Evolutionary conservation across 225 moss, liverwort and hornwort genomes (phyloP), one percentile per base, ranked within the genome.

Genomic region (Lunularia cruciata): DNA sequence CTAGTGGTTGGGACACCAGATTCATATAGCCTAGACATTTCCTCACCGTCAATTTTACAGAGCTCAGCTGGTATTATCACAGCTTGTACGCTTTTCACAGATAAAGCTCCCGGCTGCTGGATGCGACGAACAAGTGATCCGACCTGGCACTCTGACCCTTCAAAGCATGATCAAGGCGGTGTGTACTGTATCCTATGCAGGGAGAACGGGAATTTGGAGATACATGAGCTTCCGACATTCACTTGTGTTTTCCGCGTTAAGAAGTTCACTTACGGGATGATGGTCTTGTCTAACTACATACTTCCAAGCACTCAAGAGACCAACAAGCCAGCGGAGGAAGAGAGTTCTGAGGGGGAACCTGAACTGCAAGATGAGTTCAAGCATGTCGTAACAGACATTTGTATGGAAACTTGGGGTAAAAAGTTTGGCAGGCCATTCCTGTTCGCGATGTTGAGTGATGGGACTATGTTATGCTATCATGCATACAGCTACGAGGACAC

Each of bases 391-490:
- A 89, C 91, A 31, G 83, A 88, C 73, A 80, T 98, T 63, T 88
- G 87, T 72, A 89, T 98, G 79, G 98, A 89, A 77, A 93, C 87
- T 62, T 98, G 93, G 98, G 89, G 86, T 48, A 79, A 85, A 39
- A 93, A 89, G 79, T 98, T 89, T 76, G 98, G 98, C 62, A 81
- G 91, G 39, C 98, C 98, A 61, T 93, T 91, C 73, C 75, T 98
- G 73, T 86, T 98, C 59, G 93, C 93, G 65, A 89, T 89, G 57
- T 84, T 98, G 83, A 86, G 89, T 68, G 98, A 98, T 76, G 98
- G 93, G 54, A 93, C 89, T 35, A 87, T 98, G 89, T 84, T 98
- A 32, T 93, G 91, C 79, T 98, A 98, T 63, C 98, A 98, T 83
- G 91, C 93, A 5, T 98, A 83, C 74, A 81, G 83, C 67, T 86